Evolutionary conservation across 306 rosid species (phyloP), one percentile per base, ranked within the genome.

Genomic region (Vigna mungo): DNA sequence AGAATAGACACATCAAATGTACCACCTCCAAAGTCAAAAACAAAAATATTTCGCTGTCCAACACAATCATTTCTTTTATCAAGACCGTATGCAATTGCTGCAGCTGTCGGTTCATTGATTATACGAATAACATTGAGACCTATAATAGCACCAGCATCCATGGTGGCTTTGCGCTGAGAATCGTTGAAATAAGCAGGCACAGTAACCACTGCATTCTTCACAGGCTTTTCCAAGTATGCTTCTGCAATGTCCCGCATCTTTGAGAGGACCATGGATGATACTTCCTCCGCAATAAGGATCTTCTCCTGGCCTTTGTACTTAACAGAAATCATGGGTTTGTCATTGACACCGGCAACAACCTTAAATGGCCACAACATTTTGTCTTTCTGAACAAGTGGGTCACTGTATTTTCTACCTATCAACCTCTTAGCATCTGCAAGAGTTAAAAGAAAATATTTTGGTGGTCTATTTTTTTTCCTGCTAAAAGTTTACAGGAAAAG

Each of bases 151-250:
- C 74, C 80, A 37, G 66, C 80, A 65, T 76, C 80, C 3, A 8
- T 18, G 5, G 74, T 76, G 2, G 74, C 74, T 76, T 39, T 15
- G 1, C 54, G 52, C 21, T 75, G 71, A 18, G 63, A 62, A 30
- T 75, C 62, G 17, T 48, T 75, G 83, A 88, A 88, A 58, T 88
- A 82, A 2, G 90, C 90, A 0, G 90, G 92, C 13, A 88, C 90
- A 2, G 87, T 86, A 27, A 86, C 71, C 6, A 85, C 83, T 5
- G 66, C 66, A 30, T 60, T 60, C 43, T 30, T 30, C 3, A 60
- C 43, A 0, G 66, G 43, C 16, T 9, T 11, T 11, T 60, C 66
- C 20, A 60, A 30, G 32, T 27, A 30, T 1, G 43, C 9, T 9
- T 60, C 43, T 27, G 43, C 66, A 30, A 32, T 30, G 6, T 60